Percentiles rank a stretch among this genome's conserved stretches.
Evolutionary conservation across 2,329 filamentous ascomycete species (phyloP).

Genomic region (Catunica adiposa): DNA sequence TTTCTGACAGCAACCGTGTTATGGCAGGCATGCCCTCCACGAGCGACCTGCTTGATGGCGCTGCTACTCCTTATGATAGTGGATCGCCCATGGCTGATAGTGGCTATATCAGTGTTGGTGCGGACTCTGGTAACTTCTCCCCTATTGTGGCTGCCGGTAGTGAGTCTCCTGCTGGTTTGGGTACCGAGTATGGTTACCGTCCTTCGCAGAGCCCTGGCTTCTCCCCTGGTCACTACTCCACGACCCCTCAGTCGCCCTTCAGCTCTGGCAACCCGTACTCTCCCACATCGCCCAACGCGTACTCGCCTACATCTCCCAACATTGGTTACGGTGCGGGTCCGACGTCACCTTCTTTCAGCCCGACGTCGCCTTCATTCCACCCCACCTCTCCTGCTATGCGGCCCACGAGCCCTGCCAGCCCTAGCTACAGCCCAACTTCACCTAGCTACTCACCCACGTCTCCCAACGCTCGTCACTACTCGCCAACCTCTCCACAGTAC

Average conservation of each 20-base stretch:
- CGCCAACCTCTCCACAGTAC: slow-evolving; percentile 59
- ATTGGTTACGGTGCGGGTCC: slow-evolving; percentile 31
- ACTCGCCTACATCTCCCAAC: slow-evolving; percentile 62
- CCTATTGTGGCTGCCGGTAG: slow-evolving; percentile 63
- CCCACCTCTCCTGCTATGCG: slow-evolving; percentile 44
- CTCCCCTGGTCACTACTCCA: slow-evolving; percentile 60
- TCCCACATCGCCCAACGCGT: slow-evolving; percentile 59
- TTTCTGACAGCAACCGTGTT: slow-evolving; percentile 75
- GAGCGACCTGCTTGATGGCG: slow-evolving; percentile 59
- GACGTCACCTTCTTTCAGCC: slow-evolving; percentile 45
- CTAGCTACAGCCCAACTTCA: slow-evolving; percentile 49
- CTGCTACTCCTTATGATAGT: slow-evolving; percentile 86
- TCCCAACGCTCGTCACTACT: slow-evolving; percentile 41
- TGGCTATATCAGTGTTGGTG: slow-evolving; percentile 46
- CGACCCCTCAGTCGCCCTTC: slow-evolving; percentile 46
- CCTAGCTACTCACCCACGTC: slow-evolving; percentile 49
- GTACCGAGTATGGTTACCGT: slow-evolving; percentile 40
- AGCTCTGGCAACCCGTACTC: slow-evolving; percentile 41
- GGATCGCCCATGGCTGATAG: slow-evolving; percentile 63
- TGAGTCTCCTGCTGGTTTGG: slow-evolving; percentile 50
- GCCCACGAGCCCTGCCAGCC: slow-evolving; percentile 37
- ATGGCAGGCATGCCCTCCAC: slow-evolving; percentile 67
- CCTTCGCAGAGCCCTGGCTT: slow-evolving; percentile 45
- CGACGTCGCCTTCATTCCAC: slow-evolving; percentile 46
- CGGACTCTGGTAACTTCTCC: slow-evolving; percentile 51